Conservation (phyloP, 2,329 filamentous ascomycete genomes). For the Salinomyces thailandicus region DNA sequence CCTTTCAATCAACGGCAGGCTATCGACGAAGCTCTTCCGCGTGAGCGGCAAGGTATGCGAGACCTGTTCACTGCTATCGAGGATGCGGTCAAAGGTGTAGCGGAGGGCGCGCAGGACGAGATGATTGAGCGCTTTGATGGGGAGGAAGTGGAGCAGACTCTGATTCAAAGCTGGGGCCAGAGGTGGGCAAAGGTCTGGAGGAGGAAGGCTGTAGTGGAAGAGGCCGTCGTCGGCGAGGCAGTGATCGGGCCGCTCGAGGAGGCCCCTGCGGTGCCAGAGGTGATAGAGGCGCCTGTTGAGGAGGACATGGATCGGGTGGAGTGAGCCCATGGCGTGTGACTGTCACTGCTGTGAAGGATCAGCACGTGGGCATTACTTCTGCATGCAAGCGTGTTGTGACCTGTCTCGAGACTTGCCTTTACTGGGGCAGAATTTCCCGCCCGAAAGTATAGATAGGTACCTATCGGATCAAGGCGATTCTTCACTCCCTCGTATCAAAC, state of each 20-base stretch:
- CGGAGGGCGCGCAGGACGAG: conserved; percentile 61
- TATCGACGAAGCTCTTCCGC: conserved; percentile 55
- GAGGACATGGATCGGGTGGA: conserved; percentile 20
- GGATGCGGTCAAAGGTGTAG: conserved; percentile 63
- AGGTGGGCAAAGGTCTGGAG: conserved; percentile 81
- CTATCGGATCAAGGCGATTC: too few relatives aligned
- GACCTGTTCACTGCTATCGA: conserved; percentile 73
- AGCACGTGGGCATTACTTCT: too few relatives aligned
- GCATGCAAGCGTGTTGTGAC: too few relatives aligned
- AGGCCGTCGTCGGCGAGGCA: conserved; percentile 54
- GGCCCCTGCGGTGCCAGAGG: conserved; percentile 8
- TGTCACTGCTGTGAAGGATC: too few relatives aligned
- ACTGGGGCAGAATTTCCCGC: too few relatives aligned
- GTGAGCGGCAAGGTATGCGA: conserved; percentile 64
- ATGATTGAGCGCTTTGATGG: conserved; percentile 57
- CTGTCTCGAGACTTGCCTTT: too few relatives aligned
- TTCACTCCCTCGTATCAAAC: too few relatives aligned
- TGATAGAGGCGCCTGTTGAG: conserved; percentile 14
- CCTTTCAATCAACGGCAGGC: conserved; percentile 47
- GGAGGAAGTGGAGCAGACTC: conserved; percentile 13
- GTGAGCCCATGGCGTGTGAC: too few relatives aligned
- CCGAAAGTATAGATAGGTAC: too few relatives aligned
- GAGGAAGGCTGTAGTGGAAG: conserved; percentile 74
- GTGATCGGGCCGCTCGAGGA: conserved; percentile 39
- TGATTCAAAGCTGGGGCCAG: conserved; percentile 69